phyloP scores from a whole-genome alignment of 306 rosid genomes.

The Sesbania bispinosa region DNA sequence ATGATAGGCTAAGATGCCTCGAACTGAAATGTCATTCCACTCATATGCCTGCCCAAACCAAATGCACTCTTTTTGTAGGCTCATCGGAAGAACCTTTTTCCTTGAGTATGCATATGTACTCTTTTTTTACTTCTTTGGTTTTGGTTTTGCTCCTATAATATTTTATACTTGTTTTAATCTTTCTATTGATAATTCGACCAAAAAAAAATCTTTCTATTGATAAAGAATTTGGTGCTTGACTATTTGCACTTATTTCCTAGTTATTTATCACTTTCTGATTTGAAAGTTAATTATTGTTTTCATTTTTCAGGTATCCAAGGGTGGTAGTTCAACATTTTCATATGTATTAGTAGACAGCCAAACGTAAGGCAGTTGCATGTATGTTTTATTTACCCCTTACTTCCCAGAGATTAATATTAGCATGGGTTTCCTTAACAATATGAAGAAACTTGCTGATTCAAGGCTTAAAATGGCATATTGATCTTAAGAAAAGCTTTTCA shows the following conservation, averaged over 20 bases:
- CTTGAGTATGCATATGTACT: background rate
- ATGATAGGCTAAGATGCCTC: background rate
- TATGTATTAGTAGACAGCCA: conserved; percentile 74
- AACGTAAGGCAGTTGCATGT: conserved; percentile 53
- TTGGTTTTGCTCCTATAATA: background rate
- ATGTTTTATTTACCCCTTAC: conserved; percentile 16
- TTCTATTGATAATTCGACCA: too few species aligned
- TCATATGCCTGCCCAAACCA: background rate
- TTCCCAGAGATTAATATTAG: background rate
- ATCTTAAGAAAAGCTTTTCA: background rate
- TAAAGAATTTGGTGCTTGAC: background rate
- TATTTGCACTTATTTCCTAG: background rate
- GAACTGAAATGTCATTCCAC: background rate
- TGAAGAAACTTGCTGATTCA: conserved; percentile 4
- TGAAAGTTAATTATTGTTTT: background rate
- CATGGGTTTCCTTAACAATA: background rate
- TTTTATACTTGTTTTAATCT: background rate
- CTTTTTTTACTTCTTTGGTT: background rate
- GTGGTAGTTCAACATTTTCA: conserved; percentile 78
- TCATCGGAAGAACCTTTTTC: background rate
- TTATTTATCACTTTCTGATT: background rate
- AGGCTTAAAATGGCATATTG: conserved; percentile 4
- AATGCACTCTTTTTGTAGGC: background rate
- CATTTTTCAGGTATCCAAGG: conserved; percentile 63
- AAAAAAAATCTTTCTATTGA: background rate